A percentile compares a stretch with the other conserved stretches of the same genome.
phyloP scores from a whole-genome alignment of 2,329 filamentous ascomycete genomes.

The Xylaria sp. region DNA sequence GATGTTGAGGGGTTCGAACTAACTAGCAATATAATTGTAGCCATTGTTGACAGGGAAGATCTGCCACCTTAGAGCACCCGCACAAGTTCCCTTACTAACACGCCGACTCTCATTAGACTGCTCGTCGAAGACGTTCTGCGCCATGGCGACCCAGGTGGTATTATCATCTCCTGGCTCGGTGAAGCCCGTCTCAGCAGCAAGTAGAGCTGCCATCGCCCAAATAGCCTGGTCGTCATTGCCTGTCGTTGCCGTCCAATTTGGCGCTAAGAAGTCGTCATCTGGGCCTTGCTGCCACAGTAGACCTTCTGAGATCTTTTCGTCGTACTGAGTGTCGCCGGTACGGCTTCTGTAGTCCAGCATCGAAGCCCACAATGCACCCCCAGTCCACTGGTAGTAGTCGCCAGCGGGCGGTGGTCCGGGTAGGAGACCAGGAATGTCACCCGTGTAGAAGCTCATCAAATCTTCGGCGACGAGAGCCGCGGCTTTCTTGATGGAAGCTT shows the following conservation, averaged over 20 bases:
- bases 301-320: constrained; percentile 57
- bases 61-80: constrained; percentile 73
- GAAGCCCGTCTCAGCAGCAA: constrained; percentile 69
- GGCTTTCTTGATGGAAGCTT: constrained; percentile 47
- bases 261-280: constrained; percentile 57
- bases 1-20: constrained; percentile 1
- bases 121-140: constrained; percentile 71
- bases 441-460: constrained; percentile 48
- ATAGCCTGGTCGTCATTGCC: constrained; percentile 69
- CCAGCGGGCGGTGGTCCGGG: constrained; percentile 34
- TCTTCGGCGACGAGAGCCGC: constrained; percentile 48
- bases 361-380: constrained; percentile 60
- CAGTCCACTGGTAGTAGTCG: constrained; percentile 66
- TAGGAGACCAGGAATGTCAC: constrained; percentile 44
- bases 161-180: constrained; percentile 59
- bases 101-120: constrained; percentile 60
- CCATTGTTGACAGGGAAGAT: constrained; percentile 68
- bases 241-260: constrained; percentile 50
- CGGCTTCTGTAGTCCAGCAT: constrained; percentile 65
- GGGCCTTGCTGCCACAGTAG: constrained; percentile 58
- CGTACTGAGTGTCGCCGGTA: constrained; percentile 62
- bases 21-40: constrained; percentile 57
- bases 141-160: constrained; percentile 69
- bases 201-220: constrained; percentile 72
- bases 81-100: constrained; percentile 62